These are phyloP conservation scores for Sporopachydermia cereana DNA, from an alignment of 1,139 yeast species.

Conservation along the genomic window DNA sequence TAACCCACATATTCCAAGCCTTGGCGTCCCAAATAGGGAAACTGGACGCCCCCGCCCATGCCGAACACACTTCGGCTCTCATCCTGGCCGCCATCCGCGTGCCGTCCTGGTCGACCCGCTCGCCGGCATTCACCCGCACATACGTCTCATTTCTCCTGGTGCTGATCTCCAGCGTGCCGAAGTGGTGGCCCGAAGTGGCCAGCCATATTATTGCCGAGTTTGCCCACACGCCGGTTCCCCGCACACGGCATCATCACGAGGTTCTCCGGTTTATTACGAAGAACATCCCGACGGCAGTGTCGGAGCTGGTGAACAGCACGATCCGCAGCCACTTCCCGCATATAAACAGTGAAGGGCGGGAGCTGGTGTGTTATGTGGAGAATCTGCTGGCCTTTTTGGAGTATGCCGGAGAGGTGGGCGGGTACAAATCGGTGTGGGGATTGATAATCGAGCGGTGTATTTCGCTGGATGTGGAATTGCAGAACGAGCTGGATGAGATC, in stretches of 20 bases:
- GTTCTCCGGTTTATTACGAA: constrained; percentile 51
- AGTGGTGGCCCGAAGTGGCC: constrained; percentile 81
- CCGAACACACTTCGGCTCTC: constrained; percentile 20
- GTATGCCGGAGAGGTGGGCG: constrained; percentile 64
- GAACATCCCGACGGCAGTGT: constrained; percentile 72
- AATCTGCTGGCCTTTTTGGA: constrained; percentile 48
- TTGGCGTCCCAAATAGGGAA: constrained; percentile 41
- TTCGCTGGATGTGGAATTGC: constrained; percentile 87
- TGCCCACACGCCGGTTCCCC: constrained; percentile 18
- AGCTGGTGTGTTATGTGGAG: constrained; percentile 49
- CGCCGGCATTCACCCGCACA: constrained; percentile 30
- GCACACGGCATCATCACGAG: constrained; percentile 50
- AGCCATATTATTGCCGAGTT: constrained; percentile 54
- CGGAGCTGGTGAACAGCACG: constrained; percentile 48
- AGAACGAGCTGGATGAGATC: constrained; percentile 73
- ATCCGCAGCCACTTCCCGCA: constrained; percentile 59
- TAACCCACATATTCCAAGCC: constrained; percentile 33
- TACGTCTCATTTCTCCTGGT: constrained; percentile 66
- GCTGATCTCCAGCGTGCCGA: constrained; percentile 76
- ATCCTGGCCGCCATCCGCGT: constrained; percentile 40
- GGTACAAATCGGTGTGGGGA: constrained; percentile 57
- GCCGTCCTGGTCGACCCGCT: constrained; percentile 45
- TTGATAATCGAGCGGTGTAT: constrained; percentile 68
- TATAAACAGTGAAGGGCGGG: constrained; percentile 48
- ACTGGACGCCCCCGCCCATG: constrained; percentile 34